Evolutionary conservation across 169 alveolate genomes (phyloP).

Genomic region (Blepharisma undulans): DNA sequence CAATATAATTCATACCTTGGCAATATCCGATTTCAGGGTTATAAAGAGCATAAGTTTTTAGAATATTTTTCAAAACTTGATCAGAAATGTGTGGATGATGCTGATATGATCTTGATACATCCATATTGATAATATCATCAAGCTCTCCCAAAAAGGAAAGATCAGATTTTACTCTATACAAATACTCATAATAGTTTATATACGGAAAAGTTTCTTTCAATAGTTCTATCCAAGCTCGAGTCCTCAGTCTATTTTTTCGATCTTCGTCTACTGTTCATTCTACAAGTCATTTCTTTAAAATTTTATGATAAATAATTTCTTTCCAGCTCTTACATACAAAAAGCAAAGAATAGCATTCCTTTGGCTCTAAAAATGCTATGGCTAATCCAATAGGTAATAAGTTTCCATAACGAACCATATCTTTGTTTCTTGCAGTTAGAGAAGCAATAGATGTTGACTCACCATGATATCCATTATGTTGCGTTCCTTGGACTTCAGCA

Average conservation of each 20-base stretch:
- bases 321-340: not conserved
- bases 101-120: slow-evolving; percentile 57
- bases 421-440: slow-evolving; percentile 20
- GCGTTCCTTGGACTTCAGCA: slow-evolving; percentile 51
- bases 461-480: not conserved
- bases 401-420: not conserved
- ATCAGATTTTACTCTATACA: slow-evolving; percentile 38
- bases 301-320: not conserved
- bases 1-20: slow-evolving; percentile 82
- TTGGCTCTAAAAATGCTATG: slow-evolving; percentile 24
- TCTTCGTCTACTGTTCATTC: not conserved
- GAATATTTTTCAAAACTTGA: slow-evolving; percentile 53
- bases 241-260: slow-evolving; percentile 37
- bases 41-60: slow-evolving; percentile 67
- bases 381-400: slow-evolving; percentile 43
- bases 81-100: slow-evolving; percentile 28
- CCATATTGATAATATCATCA: slow-evolving; percentile 60
- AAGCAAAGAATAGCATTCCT: not conserved
- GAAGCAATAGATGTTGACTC: not conserved
- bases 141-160: slow-evolving; percentile 21
- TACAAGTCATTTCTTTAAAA: slow-evolving; percentile 8
- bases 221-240: not conserved
- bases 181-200: slow-evolving; percentile 41
- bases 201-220: not conserved
- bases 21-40: slow-evolving; percentile 80